Base-by-base conservation (phyloP, 2,329 filamentous ascomycete species). In the Stagonosporopsis vannaccii region DNA sequence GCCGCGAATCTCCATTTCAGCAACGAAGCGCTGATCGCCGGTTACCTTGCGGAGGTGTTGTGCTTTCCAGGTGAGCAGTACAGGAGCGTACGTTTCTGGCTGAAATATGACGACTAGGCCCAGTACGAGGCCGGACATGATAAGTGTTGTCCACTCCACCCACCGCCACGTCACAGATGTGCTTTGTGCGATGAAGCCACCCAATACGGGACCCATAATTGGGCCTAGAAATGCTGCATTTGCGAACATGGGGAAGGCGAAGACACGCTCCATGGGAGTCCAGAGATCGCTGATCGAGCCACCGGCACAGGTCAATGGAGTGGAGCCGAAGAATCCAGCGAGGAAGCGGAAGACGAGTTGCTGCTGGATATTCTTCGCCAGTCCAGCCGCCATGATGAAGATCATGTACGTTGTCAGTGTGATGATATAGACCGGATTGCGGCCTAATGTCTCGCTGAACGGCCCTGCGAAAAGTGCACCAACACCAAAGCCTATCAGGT, bases 401-500 rank as follows among this genome's bases (percentile, higher is more conserved):
- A 67, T 75, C 62, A 49, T 75, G 45, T 68, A 73, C 19, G 66
- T 30, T 23, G 58, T 55, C 20, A 68, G 53, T 2, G 65, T 67
- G 5, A 55, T 50, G n/a, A 73, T 62, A 26, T 69, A 69, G 12
- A 81, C 63, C 80, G 84, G 50, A 13, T 62, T 60, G 15, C 59
- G 39, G 30, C 81, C 81, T 28, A 75, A 68, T 36, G 81, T 68
- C 59, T 83, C 81, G 9, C 79, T 81, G 12, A 83, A 71, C 2
- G 83, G 82, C 0, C 81, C 82, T 26, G 59, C 54, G 2, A 71
- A 52, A 30, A 72, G 51, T 0, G 67, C 62, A 15, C 68, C 68
- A 0, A 87, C 44, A 2, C 81, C 82, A 56, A 85, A 82, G 2
- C 83, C 79, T 5, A 68, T 47, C 2, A 84, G 60, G 9, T 82